Percentiles rank a stretch among this genome's conserved stretches.
These are phyloP conservation scores for Starmera pachycereana DNA, from an alignment of 805 yeast species.

Conservation along the genomic window DNA sequence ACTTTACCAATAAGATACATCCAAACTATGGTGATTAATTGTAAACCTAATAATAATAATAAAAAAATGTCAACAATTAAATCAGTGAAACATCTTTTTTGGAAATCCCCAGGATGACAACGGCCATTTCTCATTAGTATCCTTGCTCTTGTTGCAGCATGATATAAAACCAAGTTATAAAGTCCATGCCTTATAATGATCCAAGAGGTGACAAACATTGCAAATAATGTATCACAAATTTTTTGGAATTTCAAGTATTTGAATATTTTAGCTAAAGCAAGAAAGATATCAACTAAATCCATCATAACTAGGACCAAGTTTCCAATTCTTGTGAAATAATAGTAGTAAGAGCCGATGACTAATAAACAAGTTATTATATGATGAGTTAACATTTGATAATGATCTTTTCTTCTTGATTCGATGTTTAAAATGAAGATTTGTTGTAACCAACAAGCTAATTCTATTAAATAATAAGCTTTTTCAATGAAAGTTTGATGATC, in stretches of 20 bases:
- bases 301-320: slow-evolving; percentile 66
- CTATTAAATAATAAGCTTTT: slow-evolving; percentile 63
- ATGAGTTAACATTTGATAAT: slow-evolving; percentile 78
- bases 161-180: slow-evolving; percentile 57
- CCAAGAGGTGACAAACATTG: slow-evolving; percentile 61
- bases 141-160: slow-evolving; percentile 39
- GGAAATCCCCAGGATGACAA: slow-evolving; percentile 26
- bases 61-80: slow-evolving; percentile 35
- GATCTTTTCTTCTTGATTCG: slow-evolving; percentile 75
- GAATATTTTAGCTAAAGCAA: slow-evolving; percentile 66
- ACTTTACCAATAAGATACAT: slow-evolving; percentile 63
- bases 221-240: slow-evolving; percentile 61
- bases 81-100: slow-evolving; percentile 42
- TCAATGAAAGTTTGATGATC: slow-evolving; percentile 37
- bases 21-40: slow-evolving; percentile 61
- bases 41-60: slow-evolving; percentile 51
- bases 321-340: slow-evolving; percentile 68
- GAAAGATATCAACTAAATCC: slow-evolving; percentile 73
- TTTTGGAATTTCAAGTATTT: slow-evolving; percentile 56
- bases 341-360: slow-evolving; percentile 60
- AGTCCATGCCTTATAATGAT: slow-evolving; percentile 60
- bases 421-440: slow-evolving; percentile 69
- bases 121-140: slow-evolving; percentile 33
- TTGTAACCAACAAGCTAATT: slow-evolving; percentile 72
- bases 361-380: slow-evolving; percentile 71